Percentiles rank a stretch among this genome's conserved stretches.
phyloP scores from a whole-genome alignment of 441 rosid genomes.

The Omphalea diandra region DNA sequence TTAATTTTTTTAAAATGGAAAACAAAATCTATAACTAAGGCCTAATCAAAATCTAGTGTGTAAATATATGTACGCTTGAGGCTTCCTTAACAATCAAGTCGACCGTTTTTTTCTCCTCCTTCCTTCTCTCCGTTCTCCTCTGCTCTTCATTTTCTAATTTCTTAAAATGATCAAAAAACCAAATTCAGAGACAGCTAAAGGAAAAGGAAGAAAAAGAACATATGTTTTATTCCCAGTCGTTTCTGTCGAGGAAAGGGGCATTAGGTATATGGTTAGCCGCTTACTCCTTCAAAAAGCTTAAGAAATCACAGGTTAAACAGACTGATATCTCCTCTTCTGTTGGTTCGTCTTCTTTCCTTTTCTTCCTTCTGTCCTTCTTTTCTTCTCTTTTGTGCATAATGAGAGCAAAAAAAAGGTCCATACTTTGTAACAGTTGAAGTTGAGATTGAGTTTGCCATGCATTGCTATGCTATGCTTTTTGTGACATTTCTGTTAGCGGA shows the following conservation, averaged over 20 bases:
- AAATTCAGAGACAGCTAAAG: neutral
- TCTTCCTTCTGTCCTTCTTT: neutral
- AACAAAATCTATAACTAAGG: too few relatives aligned
- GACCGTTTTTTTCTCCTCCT: conserved; percentile 14
- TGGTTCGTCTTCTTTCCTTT: conserved; percentile 47
- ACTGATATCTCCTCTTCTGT: conserved; percentile 72
- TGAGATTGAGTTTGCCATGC: too few relatives aligned
- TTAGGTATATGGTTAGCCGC: conserved; percentile 85
- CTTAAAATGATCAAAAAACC: neutral
- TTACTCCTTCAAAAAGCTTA: conserved; percentile 71
- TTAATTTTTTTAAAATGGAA: too few relatives aligned
- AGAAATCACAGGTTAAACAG: conserved; percentile 60
- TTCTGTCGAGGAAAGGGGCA: conserved; percentile 62
- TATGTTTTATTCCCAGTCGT: conserved; percentile 64
- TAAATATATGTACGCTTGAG: too few relatives aligned
- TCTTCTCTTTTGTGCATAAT: neutral
- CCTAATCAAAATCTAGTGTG: too few relatives aligned
- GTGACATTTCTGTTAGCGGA: neutral
- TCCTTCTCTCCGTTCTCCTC: neutral
- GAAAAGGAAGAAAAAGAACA: neutral
- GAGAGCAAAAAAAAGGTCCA: neutral
- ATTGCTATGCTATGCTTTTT: too few relatives aligned
- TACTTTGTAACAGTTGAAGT: too few relatives aligned
- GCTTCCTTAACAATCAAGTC: neutral
- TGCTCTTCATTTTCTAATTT: neutral